Evolutionary conservation across 2,329 filamentous ascomycete genomes (phyloP).

Genomic region (Blumeriella jaapii): DNA sequence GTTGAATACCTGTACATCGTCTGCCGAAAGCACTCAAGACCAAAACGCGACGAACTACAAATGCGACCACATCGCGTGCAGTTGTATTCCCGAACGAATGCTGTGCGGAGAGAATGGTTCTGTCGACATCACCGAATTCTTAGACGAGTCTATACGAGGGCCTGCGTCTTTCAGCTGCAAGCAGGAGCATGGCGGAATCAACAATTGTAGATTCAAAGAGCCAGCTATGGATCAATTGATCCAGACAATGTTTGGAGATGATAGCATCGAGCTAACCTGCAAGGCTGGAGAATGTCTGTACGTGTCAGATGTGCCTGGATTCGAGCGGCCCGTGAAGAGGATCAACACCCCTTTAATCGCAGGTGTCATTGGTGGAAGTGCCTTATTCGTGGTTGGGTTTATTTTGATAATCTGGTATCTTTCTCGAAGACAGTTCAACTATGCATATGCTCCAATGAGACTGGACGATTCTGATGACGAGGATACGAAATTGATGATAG

Average conservation of each 20-base stretch:
- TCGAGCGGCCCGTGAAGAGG: slow-evolving; percentile 74
- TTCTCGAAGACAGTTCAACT: slow-evolving; percentile 58
- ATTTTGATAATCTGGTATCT: slow-evolving; percentile 82
- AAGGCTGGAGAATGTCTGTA: slow-evolving; percentile 86
- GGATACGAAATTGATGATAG: slow-evolving; percentile 70
- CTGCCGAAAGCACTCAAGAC: slow-evolving; percentile 52
- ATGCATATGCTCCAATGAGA: slow-evolving; percentile 66
- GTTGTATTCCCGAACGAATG: slow-evolving; percentile 83
- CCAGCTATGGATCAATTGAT: slow-evolving; percentile 89
- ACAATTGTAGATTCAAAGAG: slow-evolving; percentile 74
- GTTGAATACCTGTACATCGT: slow-evolving; percentile 68
- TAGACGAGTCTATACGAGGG: slow-evolving; percentile 71
- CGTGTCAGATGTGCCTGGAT: slow-evolving; percentile 85
- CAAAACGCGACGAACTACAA: slow-evolving; percentile 76
- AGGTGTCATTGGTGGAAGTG: slow-evolving; percentile 75
- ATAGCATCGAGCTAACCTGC: slow-evolving; percentile 75
- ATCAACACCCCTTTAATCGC: slow-evolving; percentile 97
- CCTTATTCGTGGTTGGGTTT: slow-evolving; percentile 78
- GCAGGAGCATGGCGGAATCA: slow-evolving; percentile 48
- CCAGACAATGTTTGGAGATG: slow-evolving; percentile 77
- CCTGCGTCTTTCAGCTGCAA: slow-evolving; percentile 75
- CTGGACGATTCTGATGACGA: slow-evolving; percentile 88
- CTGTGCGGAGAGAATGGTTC: slow-evolving; percentile 86
- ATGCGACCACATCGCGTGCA: slow-evolving; percentile 76
- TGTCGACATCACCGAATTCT: slow-evolving; percentile 83